Evolutionary conservation across 768 basidiomycete genomes (phyloP), one percentile per base, ranked within the genome.

Genomic region (Macrolepiota dolichaula): DNA sequence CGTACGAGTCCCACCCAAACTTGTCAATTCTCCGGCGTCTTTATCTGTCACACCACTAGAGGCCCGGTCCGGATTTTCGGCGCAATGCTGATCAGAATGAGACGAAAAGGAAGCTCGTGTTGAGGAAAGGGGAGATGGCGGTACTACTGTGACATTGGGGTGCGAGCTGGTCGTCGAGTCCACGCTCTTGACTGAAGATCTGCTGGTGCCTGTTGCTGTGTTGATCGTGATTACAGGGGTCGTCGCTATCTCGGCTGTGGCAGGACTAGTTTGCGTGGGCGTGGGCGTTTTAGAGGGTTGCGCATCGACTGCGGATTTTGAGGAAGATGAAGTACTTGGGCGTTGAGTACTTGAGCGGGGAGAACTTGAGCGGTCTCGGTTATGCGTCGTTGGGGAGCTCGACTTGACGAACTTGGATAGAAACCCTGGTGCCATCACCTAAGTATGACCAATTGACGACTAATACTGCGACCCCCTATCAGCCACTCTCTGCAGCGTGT

Each of bases 351-450:
- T 38, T 19, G 32, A 35, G 15, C 17, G 27, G 1, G 51, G 40
- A 11, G 51, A 49, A 54, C 52, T 51, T 12, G 56, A 54, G 13
- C 51, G 62, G 12, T 58, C 57, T 24, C 51, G 62, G 15, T n/a
- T 5, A 44, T 37, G 50, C 32, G 51, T 12, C 10, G 59, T 42
- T 10, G 61, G 40, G 35, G 61, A 55, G 24, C 40, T 19, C 0
- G 38, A 25, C 51, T 57, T 63, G 12, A 63, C 57, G 19, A 63
- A 53, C 35, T 49, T 58, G 12, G 56, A 58, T 19, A 63, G 51
- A 36, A 63, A 63, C 32, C 51, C 52, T 25, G 56, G 62, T n/a
- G 57, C 62, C 62, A 63, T 63, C 32, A 50, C 47, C 47, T 49
- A n/a, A n/a, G n/a, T n/a, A 49, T 49, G 47, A 49, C 47, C 25